Evolutionary conservation across 2,329 filamentous ascomycete species (phyloP).

Genomic region (Alternaria atra): DNA sequence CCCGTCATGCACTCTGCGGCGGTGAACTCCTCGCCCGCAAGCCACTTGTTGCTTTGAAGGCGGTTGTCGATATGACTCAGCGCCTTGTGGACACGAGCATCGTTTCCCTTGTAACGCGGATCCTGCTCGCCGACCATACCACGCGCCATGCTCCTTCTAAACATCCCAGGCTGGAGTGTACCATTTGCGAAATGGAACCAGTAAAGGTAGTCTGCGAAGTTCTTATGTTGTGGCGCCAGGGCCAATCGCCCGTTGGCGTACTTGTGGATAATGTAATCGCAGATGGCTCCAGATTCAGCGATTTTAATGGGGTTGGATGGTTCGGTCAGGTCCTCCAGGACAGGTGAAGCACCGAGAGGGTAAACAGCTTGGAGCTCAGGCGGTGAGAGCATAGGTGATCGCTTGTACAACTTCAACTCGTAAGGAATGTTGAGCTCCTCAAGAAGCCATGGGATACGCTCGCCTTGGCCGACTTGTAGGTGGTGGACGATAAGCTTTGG

Average conservation of each 20-base stretch:
- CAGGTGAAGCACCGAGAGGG: conserved; percentile 65
- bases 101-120: conserved; percentile 48
- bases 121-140: conserved; percentile 41
- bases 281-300: conserved; percentile 67
- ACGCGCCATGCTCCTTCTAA: conserved; percentile 39
- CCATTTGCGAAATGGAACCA: conserved; percentile 68
- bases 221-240: conserved; percentile 55
- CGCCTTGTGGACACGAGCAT: conserved; percentile 48
- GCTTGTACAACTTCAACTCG: conserved; percentile 57
- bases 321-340: conserved; percentile 64
- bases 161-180: conserved; percentile 52
- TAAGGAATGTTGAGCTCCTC: conserved; percentile 70
- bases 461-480: conserved; percentile 64
- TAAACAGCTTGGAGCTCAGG: conserved; percentile 39
- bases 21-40: conserved; percentile 70
- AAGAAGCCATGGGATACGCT: conserved; percentile 71
- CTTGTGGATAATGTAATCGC: conserved; percentile 68
- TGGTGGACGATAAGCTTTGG: conserved; percentile 49
- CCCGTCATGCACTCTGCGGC: conserved; percentile 72
- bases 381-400: conserved; percentile 55
- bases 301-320: conserved; percentile 60
- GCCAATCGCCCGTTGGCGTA: conserved; percentile 60
- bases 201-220: conserved; percentile 69
- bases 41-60: conserved; percentile 60
- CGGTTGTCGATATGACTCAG: conserved; percentile 61